Conservation (phyloP, 2,329 filamentous ascomycete species). For the Arthroderma sp. region DNA sequence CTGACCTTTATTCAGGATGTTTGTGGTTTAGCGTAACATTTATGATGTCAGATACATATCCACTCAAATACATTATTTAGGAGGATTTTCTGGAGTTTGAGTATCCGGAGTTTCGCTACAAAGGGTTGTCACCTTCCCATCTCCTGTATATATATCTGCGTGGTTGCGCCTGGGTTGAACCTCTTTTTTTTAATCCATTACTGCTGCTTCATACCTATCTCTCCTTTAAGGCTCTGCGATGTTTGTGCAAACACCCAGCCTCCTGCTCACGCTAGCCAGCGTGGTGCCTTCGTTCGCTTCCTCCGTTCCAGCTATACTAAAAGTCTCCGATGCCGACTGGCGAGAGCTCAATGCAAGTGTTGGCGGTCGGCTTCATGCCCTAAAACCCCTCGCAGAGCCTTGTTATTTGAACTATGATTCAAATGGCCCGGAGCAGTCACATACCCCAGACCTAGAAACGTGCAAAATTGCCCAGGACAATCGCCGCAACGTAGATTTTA, state of each 20-base stretch:
- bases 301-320: neutral
- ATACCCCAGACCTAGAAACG: slow-evolving; percentile 2
- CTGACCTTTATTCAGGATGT: no score
- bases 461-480: slow-evolving; percentile 3
- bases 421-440: neutral
- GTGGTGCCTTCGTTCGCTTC: neutral
- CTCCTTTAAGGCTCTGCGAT: neutral
- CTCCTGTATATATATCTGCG: no score
- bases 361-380: slow-evolving; percentile 1
- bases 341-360: slow-evolving; percentile 3
- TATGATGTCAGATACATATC: no score
- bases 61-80: no score
- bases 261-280: slow-evolving; percentile 2
- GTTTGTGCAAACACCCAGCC: slow-evolving; percentile 2
- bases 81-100: no score
- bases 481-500: slow-evolving; percentile 5
- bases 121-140: no score
- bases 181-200: no score
- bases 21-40: no score
- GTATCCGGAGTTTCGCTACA: no score
- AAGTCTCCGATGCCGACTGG: slow-evolving; percentile 3
- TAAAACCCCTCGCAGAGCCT: slow-evolving; percentile 2
- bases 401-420: slow-evolving; percentile 2
- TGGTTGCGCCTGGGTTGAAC: neutral
- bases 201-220: no score